Conservation (phyloP, 495 filamentous ascomycete genomes). For the Xylaria acuta region DNA sequence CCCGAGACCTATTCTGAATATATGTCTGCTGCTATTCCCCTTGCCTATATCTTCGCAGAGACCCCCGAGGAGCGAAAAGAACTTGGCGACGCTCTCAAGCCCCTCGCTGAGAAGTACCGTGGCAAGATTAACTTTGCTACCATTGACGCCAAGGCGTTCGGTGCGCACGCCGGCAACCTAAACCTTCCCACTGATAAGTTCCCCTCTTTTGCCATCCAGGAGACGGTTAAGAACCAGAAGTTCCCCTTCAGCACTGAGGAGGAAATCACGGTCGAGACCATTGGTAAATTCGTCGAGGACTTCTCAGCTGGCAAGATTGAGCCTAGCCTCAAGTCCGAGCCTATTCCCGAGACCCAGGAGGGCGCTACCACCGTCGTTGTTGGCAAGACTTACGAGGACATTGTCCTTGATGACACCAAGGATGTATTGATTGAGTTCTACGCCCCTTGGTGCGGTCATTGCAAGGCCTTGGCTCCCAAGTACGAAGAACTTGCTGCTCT, state of each 20-base stretch:
- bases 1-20: constrained; percentile 97
- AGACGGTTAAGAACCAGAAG: constrained; percentile 94
- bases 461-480: constrained; percentile 91
- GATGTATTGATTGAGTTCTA: constrained; percentile 99
- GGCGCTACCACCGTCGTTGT: constrained; percentile 88
- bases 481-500: constrained; percentile 88
- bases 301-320: constrained; percentile 88
- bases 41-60: constrained; percentile 98
- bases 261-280: constrained; percentile 74
- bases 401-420: constrained; percentile 93
- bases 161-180: constrained; percentile 93
- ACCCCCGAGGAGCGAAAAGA: constrained; percentile 85
- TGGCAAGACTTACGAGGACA: constrained; percentile 89
- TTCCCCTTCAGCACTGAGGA: constrained; percentile 90
- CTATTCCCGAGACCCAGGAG: constrained; percentile 93
- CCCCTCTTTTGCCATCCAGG: constrained; percentile 98
- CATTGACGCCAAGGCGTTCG: constrained; percentile 94
- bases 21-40: constrained; percentile 91
- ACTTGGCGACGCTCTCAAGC: constrained; percentile 68
- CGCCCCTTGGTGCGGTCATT: constrained; percentile 99
- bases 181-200: constrained; percentile 96
- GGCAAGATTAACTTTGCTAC: constrained; percentile 95
- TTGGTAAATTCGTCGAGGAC: constrained; percentile 85
- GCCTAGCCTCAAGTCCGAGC: constrained; percentile 97
- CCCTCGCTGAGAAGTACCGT: constrained; percentile 74